Conservation (phyloP, 73 alveolate genomes). For the Tetrahymena borealis region DNA sequence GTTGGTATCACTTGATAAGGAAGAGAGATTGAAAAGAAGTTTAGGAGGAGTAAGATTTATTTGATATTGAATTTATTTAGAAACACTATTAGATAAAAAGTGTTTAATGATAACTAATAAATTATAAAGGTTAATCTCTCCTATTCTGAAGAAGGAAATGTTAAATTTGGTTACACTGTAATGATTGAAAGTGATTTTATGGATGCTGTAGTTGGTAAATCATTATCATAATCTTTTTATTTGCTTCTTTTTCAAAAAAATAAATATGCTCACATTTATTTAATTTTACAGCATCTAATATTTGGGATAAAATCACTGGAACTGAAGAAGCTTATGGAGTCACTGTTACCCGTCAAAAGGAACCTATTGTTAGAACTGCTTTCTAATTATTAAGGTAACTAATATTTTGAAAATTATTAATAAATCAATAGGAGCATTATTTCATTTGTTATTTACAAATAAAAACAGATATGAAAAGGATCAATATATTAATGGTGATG, state of each 20-base stretch:
- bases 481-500: conserved; percentile 17
- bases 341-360: conserved; percentile 4
- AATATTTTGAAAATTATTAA: background rate
- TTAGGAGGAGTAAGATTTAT: background rate
- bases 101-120: too few species aligned
- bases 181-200: background rate
- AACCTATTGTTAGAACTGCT: conserved; percentile 42
- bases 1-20: conserved; percentile 13
- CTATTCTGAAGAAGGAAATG: background rate
- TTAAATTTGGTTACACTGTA: background rate
- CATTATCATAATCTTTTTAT: background rate
- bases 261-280: too few species aligned
- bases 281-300: background rate
- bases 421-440: background rate
- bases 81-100: background rate
- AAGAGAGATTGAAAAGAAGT: conserved; percentile 19
- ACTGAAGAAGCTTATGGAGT: conserved; percentile 32
- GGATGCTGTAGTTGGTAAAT: background rate
- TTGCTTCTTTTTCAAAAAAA: too few species aligned
- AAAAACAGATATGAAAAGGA: conserved; percentile 17
- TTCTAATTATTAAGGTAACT: background rate
- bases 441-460: background rate
- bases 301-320: background rate
- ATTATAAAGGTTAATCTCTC: background rate
- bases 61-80: background rate